These are phyloP conservation scores for Elsinoe fawcettii DNA, from an alignment of 2,329 filamentous ascomycete genomes.

Conservation along the genomic window DNA sequence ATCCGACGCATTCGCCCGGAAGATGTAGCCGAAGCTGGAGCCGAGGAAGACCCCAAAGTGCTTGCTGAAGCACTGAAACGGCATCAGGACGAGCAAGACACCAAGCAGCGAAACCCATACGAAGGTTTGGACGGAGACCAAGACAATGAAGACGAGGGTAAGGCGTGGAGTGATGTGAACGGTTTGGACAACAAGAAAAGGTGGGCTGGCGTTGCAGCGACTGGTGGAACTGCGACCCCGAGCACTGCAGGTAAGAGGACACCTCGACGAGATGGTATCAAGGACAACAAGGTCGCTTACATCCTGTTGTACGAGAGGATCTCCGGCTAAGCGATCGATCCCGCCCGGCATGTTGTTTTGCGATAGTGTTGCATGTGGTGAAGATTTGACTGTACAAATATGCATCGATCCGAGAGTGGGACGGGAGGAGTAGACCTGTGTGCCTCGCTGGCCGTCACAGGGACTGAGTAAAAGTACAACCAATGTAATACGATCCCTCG, in stretches of 20 bases:
- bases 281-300: slow-evolving; percentile 96
- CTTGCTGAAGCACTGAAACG: slow-evolving; percentile 59
- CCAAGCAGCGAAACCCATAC: slow-evolving; percentile 62
- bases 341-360: not conserved
- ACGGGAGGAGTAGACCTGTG: not conserved
- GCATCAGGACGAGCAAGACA: slow-evolving; percentile 45
- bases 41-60: slow-evolving; percentile 67
- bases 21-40: slow-evolving; percentile 79
- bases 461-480: not conserved
- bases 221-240: slow-evolving; percentile 47
- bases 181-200: slow-evolving; percentile 43
- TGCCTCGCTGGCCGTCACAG: slow-evolving; percentile 9
- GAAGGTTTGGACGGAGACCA: slow-evolving; percentile 60
- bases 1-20: slow-evolving; percentile 78
- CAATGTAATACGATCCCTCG: slow-evolving; percentile 1
- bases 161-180: slow-evolving; percentile 78
- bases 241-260: slow-evolving; percentile 43
- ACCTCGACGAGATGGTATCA: slow-evolving; percentile 49
- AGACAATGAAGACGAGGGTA: slow-evolving; percentile 54
- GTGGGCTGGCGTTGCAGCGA: slow-evolving; percentile 53
- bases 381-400: slow-evolving; percentile 2
- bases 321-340: slow-evolving; percentile 17
- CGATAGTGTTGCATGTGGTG: not conserved
- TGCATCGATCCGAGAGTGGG: not conserved
- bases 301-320: slow-evolving; percentile 89